Evolutionary conservation across 306 rosid genomes (phyloP).

Genomic region (Rosa chinensis): DNA sequence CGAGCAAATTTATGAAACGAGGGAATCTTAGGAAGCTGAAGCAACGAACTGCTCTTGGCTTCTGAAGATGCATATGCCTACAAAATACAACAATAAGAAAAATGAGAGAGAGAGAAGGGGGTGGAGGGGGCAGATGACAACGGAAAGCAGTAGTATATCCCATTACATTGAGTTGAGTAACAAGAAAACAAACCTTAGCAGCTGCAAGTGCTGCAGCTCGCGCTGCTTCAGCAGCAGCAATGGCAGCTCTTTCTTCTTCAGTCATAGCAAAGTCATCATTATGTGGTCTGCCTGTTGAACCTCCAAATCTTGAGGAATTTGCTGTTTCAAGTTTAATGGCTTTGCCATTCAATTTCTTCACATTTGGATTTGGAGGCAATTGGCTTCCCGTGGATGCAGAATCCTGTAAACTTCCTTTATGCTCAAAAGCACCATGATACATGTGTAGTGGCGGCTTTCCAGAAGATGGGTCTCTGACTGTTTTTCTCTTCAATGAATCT

Average conservation of each 20-base stretch:
- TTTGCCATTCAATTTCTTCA: constrained; percentile 55
- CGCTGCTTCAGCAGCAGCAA: constrained; percentile 98
- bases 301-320: constrained; percentile 57
- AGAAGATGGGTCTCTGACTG: constrained; percentile 57
- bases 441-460: constrained; percentile 82
- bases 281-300: constrained; percentile 46
- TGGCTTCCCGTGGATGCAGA: constrained; percentile 55
- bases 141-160: not conserved
- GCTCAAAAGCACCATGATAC: constrained; percentile 56
- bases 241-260: constrained; percentile 90
- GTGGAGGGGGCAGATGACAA: not conserved
- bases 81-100: constrained; percentile 31
- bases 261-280: constrained; percentile 47
- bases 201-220: constrained; percentile 94
- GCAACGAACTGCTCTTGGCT: constrained; percentile 60
- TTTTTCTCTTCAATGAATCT: constrained; percentile 71
- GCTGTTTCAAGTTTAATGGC: constrained; percentile 48
- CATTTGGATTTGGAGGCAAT: constrained; percentile 45
- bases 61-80: constrained; percentile 98
- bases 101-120: not conserved
- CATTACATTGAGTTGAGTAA: constrained; percentile 11
- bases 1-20: constrained; percentile 95
- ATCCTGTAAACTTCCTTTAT: constrained; percentile 52
- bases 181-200: constrained; percentile 74
- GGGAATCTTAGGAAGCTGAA: constrained; percentile 98